Evolutionary conservation across 495 filamentous ascomycete species (phyloP).

Genomic region (Parathielavia appendiculata): DNA sequence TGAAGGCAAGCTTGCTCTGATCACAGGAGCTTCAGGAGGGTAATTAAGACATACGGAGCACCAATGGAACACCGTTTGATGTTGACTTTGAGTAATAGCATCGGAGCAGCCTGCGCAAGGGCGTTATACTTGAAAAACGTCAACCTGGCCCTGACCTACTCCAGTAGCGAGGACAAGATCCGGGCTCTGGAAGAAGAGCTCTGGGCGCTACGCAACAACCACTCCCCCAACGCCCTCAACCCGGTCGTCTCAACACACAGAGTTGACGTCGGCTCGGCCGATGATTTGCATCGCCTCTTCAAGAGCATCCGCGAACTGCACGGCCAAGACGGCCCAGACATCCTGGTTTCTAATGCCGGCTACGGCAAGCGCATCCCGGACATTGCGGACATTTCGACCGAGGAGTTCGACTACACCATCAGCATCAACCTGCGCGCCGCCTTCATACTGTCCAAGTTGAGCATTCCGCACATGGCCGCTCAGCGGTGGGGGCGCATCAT

Average conservation of each 20-base stretch:
- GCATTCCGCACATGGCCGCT: slow-evolving; percentile 58
- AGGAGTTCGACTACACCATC: slow-evolving; percentile 64
- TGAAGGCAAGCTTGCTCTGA: slow-evolving; percentile 54
- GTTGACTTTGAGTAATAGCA: slow-evolving; percentile 33
- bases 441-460: slow-evolving; percentile 61
- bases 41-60: slow-evolving; percentile 28
- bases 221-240: not conserved
- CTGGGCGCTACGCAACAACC: slow-evolving; percentile 6
- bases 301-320: slow-evolving; percentile 48
- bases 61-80: not conserved
- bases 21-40: slow-evolving; percentile 65
- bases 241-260: slow-evolving; percentile 47
- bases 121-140: slow-evolving; percentile 50
- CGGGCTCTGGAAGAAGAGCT: slow-evolving; percentile 41
- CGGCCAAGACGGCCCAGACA: slow-evolving; percentile 52
- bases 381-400: slow-evolving; percentile 39
- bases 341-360: slow-evolving; percentile 51
- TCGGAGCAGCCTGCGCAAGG: slow-evolving; percentile 56
- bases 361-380: slow-evolving; percentile 33
- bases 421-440: slow-evolving; percentile 61
- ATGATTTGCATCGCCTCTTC: slow-evolving; percentile 50
- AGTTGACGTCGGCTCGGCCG: slow-evolving; percentile 51
- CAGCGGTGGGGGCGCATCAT: slow-evolving; percentile 62
- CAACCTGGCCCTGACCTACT: slow-evolving; percentile 59
- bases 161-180: slow-evolving; percentile 45